Evolutionary conservation across 345 rosid genomes (phyloP), one percentile per base, ranked within the genome.

Genomic region (Kernera saxatilis): DNA sequence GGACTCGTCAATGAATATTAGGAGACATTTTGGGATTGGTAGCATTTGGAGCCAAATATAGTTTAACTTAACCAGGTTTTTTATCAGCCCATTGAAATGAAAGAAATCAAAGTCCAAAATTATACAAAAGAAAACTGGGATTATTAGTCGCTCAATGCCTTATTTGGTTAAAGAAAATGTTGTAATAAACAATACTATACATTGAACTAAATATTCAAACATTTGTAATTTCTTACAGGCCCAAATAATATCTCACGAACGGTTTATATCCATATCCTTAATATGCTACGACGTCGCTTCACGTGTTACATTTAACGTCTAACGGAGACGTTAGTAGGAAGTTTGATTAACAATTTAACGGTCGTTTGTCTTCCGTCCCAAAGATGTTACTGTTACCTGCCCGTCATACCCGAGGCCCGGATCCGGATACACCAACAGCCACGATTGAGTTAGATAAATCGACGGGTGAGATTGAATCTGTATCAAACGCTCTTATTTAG

Each of bases 381-480:
- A 32, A 54, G 15, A 35, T 59, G 67, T 70, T 70, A 35, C 66
- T 19, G 57, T 58, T 64, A 35, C 74, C 57, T 59, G 57, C 48
- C 45, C 52, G n/a, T 26, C 7, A 29, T 29, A 29, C 32, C 32
- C 32, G 32, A 29, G 32, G 32, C 32, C 32, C 32, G 32, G 32
- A 29, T 29, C 27, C 36, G 13, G 23, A 13, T 33, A 23, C 17
- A 72, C 18, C 30, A 72, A 75, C 79, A 70, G 64, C 3, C n/a
- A 21, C 0, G 58, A 69, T 69, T 18, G 5, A 69, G 9, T 53
- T 45, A n/a, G 0, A 45, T 14, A n/a, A 26, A 46, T 76, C 23
- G 26, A 76, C 75, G 71, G 60, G 3, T 63, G 67, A 64, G 75
- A 76, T 69, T 64, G 25, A 64, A 54, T 70, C 71, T 70, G 40